Evolutionary conservation across 139 green algal species (phyloP).

Genomic region (Diplosphaera chodatii): DNA sequence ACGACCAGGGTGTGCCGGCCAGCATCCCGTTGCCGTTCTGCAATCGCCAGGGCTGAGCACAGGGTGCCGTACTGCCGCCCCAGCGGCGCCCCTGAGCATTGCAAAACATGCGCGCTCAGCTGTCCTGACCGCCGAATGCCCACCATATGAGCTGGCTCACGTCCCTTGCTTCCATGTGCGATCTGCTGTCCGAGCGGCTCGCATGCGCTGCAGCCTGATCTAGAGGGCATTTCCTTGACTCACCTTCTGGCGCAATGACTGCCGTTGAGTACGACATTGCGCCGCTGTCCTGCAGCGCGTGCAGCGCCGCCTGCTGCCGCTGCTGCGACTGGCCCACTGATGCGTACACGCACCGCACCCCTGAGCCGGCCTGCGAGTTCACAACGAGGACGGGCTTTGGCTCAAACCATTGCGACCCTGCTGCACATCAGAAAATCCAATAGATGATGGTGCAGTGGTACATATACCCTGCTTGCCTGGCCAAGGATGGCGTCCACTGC

Average conservation of each 20-base stretch:
- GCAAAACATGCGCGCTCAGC: too few species aligned
- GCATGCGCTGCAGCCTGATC: too few species aligned
- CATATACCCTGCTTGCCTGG: too few species aligned
- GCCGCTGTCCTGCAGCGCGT: slow-evolving; percentile 30
- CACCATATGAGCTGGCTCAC: too few species aligned
- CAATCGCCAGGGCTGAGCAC: slow-evolving; percentile 52
- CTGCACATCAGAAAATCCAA: too few species aligned
- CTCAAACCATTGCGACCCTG: too few species aligned
- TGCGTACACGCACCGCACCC: slow-evolving; percentile 54
- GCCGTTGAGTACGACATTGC: slow-evolving; percentile 57
- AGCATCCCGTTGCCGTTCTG: slow-evolving; percentile 61
- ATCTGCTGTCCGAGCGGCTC: too few species aligned
- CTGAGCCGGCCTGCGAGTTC: slow-evolving; percentile 11
- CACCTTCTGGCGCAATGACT: slow-evolving; percentile 35
- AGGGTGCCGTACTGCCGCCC: slow-evolving; percentile 65
- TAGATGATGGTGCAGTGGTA: too few species aligned
- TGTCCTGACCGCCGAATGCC: too few species aligned
- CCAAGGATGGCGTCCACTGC: slow-evolving; percentile 53
- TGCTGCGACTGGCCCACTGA: slow-evolving; percentile 20
- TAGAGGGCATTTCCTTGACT: too few species aligned
- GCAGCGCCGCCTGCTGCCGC: slow-evolving; percentile 10
- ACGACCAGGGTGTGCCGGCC: slow-evolving; percentile 74
- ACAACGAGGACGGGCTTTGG: too few species aligned
- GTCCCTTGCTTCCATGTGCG: too few species aligned
- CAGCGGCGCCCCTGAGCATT: slow-evolving; percentile 19